These are phyloP conservation scores for Aegilops sharonensis DNA, from an alignment of 176 grass and related monocot species.

Conservation along the genomic window DNA sequence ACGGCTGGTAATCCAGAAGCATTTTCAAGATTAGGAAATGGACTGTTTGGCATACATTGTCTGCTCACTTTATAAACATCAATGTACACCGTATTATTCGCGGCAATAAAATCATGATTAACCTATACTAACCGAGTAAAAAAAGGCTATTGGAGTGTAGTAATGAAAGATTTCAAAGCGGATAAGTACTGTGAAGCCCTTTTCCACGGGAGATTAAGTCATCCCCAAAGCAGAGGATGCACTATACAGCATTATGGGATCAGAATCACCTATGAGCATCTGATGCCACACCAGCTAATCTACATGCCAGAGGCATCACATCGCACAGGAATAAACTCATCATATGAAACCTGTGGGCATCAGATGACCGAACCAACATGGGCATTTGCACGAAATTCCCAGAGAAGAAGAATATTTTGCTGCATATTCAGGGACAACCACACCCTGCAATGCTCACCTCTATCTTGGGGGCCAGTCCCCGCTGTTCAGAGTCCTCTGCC, in stretches of 20 bases:
- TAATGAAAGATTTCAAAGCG: constrained; percentile 17
- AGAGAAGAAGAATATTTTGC: constrained; percentile 18
- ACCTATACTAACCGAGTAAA: neutral
- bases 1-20: neutral
- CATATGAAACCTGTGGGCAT: neutral
- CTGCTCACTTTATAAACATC: neutral
- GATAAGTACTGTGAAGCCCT: neutral
- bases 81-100: neutral
- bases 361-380: neutral
- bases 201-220: constrained; percentile 19
- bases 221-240: constrained; percentile 5
- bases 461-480: constrained; percentile 16
- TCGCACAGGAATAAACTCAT: neutral
- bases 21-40: neutral
- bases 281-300: constrained; percentile 20
- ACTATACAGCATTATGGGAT: constrained; percentile 32
- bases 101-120: constrained; percentile 9
- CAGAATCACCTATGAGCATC: constrained; percentile 31
- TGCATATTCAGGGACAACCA: constrained; percentile 42
- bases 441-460: constrained; percentile 41
- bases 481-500: neutral
- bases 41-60: neutral
- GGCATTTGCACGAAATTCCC: neutral
- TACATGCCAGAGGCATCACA: neutral
- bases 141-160: neutral